Percentiles rank a stretch among this genome's conserved stretches.
phyloP scores from a whole-genome alignment of 768 basidiomycete genomes.

The Trametes cinnabarina region DNA sequence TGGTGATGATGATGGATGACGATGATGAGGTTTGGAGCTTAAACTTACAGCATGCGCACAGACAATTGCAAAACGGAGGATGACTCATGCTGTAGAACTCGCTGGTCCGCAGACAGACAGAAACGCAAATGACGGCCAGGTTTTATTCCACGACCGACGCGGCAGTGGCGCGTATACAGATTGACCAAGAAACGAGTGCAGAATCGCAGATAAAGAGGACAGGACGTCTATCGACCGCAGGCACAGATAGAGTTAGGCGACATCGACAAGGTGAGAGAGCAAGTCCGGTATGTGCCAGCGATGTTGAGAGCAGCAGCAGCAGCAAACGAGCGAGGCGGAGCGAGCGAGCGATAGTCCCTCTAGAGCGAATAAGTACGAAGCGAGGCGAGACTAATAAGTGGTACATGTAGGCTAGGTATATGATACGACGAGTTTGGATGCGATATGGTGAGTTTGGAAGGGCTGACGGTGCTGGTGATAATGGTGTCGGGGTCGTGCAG shows the following conservation, averaged over 20 bases:
- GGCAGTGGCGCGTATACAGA: not conserved
- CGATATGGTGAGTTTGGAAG: not conserved
- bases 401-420: constrained; percentile 15
- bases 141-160: not conserved
- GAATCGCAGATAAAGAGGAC: not conserved
- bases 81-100: not conserved
- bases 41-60: not conserved
- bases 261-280: not conserved
- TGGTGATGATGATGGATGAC: not conserved
- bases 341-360: constrained; percentile 6
- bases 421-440: constrained; percentile 7
- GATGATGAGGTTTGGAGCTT: not conserved
- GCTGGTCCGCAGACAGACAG: too few relatives aligned
- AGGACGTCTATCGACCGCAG: not conserved
- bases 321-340: not conserved
- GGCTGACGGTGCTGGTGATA: not conserved
- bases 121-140: too few relatives aligned
- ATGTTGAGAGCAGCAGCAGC: not conserved
- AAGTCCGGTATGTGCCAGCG: constrained; percentile 10
- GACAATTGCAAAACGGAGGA: not conserved
- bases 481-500: not conserved
- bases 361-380: constrained; percentile 10
- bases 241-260: not conserved
- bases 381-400: not conserved
- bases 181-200: constrained; percentile 10